Base-by-base conservation (phyloP, 306 rosid genomes). In the Trifolium dubium region DNA sequence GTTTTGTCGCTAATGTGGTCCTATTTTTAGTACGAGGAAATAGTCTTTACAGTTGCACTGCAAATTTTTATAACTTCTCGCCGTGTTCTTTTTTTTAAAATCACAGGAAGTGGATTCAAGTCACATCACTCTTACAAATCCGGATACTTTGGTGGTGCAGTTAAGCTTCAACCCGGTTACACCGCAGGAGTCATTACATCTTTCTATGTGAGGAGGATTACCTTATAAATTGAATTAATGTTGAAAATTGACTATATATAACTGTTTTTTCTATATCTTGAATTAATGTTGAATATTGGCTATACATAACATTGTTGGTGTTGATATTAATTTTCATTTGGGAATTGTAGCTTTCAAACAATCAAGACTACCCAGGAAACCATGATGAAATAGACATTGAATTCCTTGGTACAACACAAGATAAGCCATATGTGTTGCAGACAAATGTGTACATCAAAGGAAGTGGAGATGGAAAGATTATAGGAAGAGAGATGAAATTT, bases 351-450 rank as follows among this genome's bases (percentile, higher is more conserved):
- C 97, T 94, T 71, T 94, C 99, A n/a, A 94, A 94, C 89, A 88
- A 87, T 32, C 84, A 94, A 82, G 89, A 87, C 55, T 78, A 70
- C 81, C 96, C 90, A 0, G 92, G 96, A 44, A 83, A 90, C 85
- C 99, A 94, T 63, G 99, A 94, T 18, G 99, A 94, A 78, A 74
- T 94, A 3, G 99, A 90, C 80, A 85, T 94, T 32, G 99, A 94
- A 83, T 92, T 94, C 77, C 84, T 94, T 3, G 97, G 99, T 13
- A 92, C 93, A 8, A 94, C 87, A 1, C 88, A 77, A 9, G 95
- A 64, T 40, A 92, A 92, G 86, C 96, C 95, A 6, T 94, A 88
- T 51, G 86, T 88, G n/a, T 81, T 94, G 86, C 96, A 94, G 69
- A 92, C 99, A 29, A 92, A 94, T 81, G 97, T 92, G 6, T 94